Evolutionary conservation across 306 rosid genomes (phyloP).

Genomic region (Cucumis cinereus): DNA sequence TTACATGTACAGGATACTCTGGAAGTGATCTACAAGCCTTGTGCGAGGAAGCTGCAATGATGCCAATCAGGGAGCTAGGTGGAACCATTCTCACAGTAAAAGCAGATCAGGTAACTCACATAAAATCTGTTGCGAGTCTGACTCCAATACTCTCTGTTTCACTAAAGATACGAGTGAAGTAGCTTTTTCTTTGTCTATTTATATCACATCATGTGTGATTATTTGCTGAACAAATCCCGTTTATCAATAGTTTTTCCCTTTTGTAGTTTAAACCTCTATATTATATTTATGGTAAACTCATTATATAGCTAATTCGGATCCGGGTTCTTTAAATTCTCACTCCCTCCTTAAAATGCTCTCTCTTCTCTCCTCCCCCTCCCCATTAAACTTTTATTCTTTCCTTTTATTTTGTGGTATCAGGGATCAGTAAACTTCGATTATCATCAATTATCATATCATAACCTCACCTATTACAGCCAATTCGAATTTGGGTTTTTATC

Average conservation of each 20-base stretch:
- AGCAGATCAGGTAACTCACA: conserved; percentile 59
- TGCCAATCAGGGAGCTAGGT: conserved; percentile 96
- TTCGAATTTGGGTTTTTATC: not conserved
- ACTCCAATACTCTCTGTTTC: not conserved
- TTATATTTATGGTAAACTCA: not conserved
- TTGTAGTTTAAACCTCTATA: not conserved
- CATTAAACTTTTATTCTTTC: no score
- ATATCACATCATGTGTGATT: not conserved
- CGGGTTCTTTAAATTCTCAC: no score
- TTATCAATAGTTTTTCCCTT: not conserved
- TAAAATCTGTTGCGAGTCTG: not conserved
- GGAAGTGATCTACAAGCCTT: conserved; percentile 98
- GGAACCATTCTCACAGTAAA: conserved; percentile 65
- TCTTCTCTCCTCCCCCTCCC: no score
- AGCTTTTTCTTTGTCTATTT: not conserved
- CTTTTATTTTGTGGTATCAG: no score
- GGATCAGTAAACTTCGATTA: no score
- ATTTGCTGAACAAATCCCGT: not conserved
- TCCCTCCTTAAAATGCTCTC: no score
- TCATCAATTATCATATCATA: no score
- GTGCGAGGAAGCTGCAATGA: conserved; percentile 99
- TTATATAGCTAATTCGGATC: no score
- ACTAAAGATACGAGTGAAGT: not conserved
- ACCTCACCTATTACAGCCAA: not conserved
- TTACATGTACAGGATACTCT: conserved; percentile 60